Evolutionary conservation across 202 grass and related monocot species (phyloP).

Genomic region (Schoenoplectus tabernaemontani): DNA sequence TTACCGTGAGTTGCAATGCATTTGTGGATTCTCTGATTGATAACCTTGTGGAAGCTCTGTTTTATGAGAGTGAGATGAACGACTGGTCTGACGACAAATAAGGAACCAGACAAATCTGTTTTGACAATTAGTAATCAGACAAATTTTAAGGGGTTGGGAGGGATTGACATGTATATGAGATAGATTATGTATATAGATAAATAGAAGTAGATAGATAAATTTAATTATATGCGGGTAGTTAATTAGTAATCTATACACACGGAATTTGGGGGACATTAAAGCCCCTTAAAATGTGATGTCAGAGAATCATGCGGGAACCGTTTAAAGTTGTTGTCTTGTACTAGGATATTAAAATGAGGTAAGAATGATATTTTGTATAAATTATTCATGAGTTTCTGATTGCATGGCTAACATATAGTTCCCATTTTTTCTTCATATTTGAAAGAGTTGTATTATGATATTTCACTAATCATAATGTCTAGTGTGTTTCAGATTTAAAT

Average conservation of each 20-base stretch:
- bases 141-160: too few relatives aligned
- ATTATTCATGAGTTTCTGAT: not conserved
- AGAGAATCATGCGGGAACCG: not conserved
- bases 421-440: not conserved
- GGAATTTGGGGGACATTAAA: not conserved
- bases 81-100: constrained; percentile 85
- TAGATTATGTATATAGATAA: constrained; percentile 13
- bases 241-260: not conserved
- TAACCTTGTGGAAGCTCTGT: constrained; percentile 87
- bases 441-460: too few relatives aligned
- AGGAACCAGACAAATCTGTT: too few relatives aligned
- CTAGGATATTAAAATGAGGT: not conserved
- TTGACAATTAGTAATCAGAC: too few relatives aligned
- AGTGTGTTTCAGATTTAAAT: too few relatives aligned
- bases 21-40: constrained; percentile 94
- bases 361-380: not conserved
- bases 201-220: not conserved
- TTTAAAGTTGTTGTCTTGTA: not conserved
- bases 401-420: not conserved
- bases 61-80: constrained; percentile 57
- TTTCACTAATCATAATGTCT: too few relatives aligned
- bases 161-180: not conserved
- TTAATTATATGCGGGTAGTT: not conserved
- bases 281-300: not conserved
- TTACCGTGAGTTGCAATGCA: constrained; percentile 63